Conservation (phyloP, 2,329 filamentous ascomycete species). For the Claviceps arundinis region DNA sequence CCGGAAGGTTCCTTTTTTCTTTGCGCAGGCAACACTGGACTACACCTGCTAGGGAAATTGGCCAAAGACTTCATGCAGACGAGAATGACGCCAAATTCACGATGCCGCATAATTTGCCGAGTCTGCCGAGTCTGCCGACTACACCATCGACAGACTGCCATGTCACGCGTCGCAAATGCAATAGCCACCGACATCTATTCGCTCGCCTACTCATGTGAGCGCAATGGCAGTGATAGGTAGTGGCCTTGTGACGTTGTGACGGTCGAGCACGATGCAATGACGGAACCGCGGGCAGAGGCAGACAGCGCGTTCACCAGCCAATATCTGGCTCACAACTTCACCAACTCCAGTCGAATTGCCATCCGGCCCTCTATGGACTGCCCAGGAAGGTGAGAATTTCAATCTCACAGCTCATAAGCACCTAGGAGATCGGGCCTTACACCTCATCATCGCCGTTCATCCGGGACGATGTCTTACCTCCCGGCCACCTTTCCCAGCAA, state of each 20-base stretch:
- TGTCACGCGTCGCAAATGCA: background rate
- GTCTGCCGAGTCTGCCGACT: background rate
- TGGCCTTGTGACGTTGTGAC: background rate
- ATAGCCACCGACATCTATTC: background rate
- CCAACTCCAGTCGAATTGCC: background rate
- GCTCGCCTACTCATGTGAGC: background rate
- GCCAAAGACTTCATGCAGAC: background rate
- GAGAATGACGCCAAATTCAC: background rate
- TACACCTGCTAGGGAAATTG: background rate
- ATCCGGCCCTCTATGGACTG: background rate
- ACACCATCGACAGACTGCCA: background rate
- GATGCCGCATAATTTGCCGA: background rate
- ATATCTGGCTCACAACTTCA: background rate
- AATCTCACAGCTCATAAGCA: background rate
- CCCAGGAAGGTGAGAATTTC: background rate
- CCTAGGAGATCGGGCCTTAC: background rate
- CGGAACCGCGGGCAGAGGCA: background rate
- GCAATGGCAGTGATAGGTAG: background rate
- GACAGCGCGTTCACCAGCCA: constrained; percentile 1
- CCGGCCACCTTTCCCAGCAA: constrained; percentile 1
- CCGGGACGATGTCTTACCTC: background rate
- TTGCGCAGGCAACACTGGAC: background rate
- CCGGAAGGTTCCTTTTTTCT: background rate
- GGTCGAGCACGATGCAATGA: constrained; percentile 2
- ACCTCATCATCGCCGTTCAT: background rate